These are phyloP conservation scores for Zopfochytrium polystomum DNA, from an alignment of 371 early-diverging fungal genomes.

Conservation along the genomic window DNA sequence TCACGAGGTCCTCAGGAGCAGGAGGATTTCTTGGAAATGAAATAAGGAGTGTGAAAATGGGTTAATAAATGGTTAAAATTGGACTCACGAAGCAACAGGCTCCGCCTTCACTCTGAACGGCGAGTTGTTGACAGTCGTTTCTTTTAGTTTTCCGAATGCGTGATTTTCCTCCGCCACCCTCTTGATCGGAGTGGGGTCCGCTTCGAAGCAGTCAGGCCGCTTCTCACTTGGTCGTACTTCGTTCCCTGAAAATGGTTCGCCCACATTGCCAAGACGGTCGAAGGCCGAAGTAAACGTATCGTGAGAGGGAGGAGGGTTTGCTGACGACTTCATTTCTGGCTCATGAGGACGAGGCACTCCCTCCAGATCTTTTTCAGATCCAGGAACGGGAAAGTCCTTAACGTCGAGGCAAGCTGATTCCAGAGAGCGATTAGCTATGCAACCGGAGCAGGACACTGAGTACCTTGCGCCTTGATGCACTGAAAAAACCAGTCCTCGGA, in stretches of 20 bases:
- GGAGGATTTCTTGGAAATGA: background rate
- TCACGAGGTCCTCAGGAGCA: background rate
- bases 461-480: constrained; percentile 8
- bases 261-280: too few relatives aligned
- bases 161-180: too few relatives aligned
- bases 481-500: constrained; percentile 8
- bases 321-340: background rate
- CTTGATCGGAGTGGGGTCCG: too few relatives aligned
- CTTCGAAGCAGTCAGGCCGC: too few relatives aligned
- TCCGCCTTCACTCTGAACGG: background rate
- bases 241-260: too few relatives aligned
- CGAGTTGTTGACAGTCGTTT: background rate
- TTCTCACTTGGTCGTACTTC: too few relatives aligned
- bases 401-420: background rate
- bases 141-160: too few relatives aligned
- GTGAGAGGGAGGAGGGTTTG: too few relatives aligned
- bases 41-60: background rate
- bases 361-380: background rate
- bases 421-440: background rate
- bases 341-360: background rate
- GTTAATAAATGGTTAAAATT: background rate
- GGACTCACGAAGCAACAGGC: background rate
- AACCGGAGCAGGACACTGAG: background rate
- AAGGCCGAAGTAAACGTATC: too few relatives aligned
- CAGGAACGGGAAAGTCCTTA: background rate